These are phyloP conservation scores for Lasiosphaeris hirsuta DNA, from an alignment of 495 filamentous ascomycete species.

Conservation along the genomic window DNA sequence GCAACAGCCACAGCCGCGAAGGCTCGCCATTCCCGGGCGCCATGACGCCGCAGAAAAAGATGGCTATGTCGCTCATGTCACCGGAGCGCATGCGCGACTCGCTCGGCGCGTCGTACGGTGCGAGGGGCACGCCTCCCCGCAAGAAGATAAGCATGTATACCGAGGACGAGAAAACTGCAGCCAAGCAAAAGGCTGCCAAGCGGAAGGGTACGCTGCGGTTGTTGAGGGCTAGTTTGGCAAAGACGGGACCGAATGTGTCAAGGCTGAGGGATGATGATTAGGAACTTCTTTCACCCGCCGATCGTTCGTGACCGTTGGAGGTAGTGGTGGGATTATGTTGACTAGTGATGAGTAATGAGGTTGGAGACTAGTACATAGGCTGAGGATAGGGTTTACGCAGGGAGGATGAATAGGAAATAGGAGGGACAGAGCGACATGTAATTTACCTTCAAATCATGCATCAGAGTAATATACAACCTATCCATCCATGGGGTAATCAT, in stretches of 20 bases:
- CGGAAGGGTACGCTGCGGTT: constrained; percentile 25
- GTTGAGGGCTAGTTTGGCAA: constrained; percentile 36
- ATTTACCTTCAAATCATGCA: too few relatives aligned
- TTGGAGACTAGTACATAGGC: too few relatives aligned
- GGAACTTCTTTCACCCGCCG: background rate
- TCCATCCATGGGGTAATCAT: too few relatives aligned
- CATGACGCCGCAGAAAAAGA: constrained; percentile 54
- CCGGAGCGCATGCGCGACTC: constrained; percentile 52
- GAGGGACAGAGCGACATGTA: too few relatives aligned
- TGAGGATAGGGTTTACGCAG: too few relatives aligned
- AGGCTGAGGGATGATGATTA: constrained; percentile 32
- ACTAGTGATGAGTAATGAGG: too few relatives aligned
- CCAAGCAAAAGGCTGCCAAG: constrained; percentile 34
- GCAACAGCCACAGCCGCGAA: constrained; percentile 47
- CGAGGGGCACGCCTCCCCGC: constrained; percentile 37
- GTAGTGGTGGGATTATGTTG: too few relatives aligned
- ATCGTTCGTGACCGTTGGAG: background rate
- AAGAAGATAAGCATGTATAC: constrained; percentile 57
- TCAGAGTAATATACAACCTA: too few relatives aligned
- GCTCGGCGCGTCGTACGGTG: constrained; percentile 44
- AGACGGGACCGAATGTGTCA: constrained; percentile 36
- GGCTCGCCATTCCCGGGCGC: constrained; percentile 49
- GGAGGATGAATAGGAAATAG: too few relatives aligned
- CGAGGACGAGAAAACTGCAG: constrained; percentile 44
- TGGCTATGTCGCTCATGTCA: constrained; percentile 47